Base-by-base conservation (phyloP, 371 early-diverging fungal genomes). In the Basidiobolus meristosporus region DNA sequence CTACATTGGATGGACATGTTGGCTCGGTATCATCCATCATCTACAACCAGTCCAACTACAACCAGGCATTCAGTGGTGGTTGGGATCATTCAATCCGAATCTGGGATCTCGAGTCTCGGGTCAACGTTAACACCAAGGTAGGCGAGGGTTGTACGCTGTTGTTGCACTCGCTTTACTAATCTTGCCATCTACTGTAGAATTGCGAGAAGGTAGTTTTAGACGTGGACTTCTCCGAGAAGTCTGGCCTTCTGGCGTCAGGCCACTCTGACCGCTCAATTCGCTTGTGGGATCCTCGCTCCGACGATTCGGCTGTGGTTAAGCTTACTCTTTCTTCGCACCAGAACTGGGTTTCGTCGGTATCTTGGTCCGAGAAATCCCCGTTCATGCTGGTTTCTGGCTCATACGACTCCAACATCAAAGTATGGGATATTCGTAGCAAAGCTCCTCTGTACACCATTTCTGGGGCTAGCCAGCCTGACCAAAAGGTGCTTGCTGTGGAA, bases 381-480 rank as follows among this genome's bases (percentile, higher is more conserved):
- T 78, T 68, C 56, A 64, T 69, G 40, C 53, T 95, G 39, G 84
- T 77, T 12, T 73, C 77, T 40, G 80, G 73, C 21, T 85, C 87
- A 26, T 84, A 88, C 48, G 96, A 95, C 54, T 62, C 73, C 14
- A 67, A 78, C n/a, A 56, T 90, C 42, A 81, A 82, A 47, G 73
- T 93, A 29, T 92, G 92, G 92, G 96, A 95, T 61, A 74, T 91
- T 30, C 73, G 96, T 50, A 78, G 79, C 57, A 72, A 67, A 41
- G 73, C 68, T 3, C 69, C 90, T 19, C 52, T 84, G 38, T 83
- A 82, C 48, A 70, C 77, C 3, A 44, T 84, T 39, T 45, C 41
- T 19, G 44, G 41, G 39, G 26, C 48, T 59, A 49, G 55, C 51
- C 39, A 57, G 47, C 37, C 49, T 40, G 38, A 52, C n/a, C 59